These are phyloP conservation scores for Onygenales sp. DNA, from an alignment of 2,329 filamentous ascomycete species.

Conservation along the genomic window DNA sequence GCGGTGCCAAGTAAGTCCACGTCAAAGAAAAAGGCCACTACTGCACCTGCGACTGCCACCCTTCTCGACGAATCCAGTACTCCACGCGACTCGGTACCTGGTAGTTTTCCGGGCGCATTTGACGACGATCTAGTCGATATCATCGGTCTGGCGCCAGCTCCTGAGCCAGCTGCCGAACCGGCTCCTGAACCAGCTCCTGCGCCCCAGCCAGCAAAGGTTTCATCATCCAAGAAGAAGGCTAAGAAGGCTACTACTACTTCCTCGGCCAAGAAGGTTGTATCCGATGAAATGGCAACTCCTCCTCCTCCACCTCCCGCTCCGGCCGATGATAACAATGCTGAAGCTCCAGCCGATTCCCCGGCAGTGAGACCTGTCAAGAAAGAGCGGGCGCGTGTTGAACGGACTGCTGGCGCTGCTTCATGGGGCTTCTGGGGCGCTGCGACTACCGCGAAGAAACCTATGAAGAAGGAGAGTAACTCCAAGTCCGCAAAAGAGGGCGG, in stretches of 20 bases:
- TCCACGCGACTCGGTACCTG: conserved; percentile 37
- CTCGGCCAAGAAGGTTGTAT: conserved; percentile 17
- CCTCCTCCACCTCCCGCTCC: conserved; percentile 28
- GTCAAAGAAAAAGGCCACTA: conserved; percentile 9
- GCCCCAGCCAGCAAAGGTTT: conserved; percentile 18
- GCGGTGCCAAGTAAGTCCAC: conserved; percentile 12
- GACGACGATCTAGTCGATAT: conserved; percentile 35
- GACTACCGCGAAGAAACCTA: conserved; percentile 29
- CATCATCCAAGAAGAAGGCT: conserved; percentile 20
- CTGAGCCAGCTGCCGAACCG: conserved; percentile 21
- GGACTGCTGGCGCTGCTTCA: conserved; percentile 54
- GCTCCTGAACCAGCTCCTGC: conserved; percentile 22
- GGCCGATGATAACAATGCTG: conserved; percentile 16
- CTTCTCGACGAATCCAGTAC: conserved; percentile 20
- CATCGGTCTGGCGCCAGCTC: conserved; percentile 38
- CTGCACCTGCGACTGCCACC: conserved; percentile 11
- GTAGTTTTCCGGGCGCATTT: conserved; percentile 45
- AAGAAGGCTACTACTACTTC: conserved; percentile 20
- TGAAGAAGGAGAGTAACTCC: conserved; percentile 40
- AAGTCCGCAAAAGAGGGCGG: conserved; percentile 22
- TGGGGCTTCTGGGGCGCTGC: conserved; percentile 68
- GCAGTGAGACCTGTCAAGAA: conserved; percentile 52
- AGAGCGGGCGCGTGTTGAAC: conserved; percentile 67
- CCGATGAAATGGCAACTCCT: conserved; percentile 40
- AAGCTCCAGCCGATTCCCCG: conserved; percentile 11